Conservation (phyloP, 2,329 filamentous ascomycete species). For the Calycina marina region DNA sequence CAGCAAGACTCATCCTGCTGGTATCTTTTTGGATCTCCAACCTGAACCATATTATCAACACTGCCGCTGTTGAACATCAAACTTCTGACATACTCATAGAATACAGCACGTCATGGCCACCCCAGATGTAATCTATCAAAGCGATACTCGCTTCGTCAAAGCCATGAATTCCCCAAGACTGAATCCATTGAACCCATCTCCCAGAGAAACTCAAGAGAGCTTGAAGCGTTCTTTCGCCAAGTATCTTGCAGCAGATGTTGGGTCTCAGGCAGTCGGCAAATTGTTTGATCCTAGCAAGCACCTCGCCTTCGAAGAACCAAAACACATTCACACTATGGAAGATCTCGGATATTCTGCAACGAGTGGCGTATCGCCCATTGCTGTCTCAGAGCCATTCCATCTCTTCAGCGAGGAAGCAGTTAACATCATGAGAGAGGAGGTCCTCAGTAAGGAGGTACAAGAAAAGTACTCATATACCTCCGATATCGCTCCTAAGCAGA, state of each 20-base stretch:
- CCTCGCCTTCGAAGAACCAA: conserved; percentile 34
- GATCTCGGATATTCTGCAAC: conserved; percentile 41
- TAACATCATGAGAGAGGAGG: conserved; percentile 44
- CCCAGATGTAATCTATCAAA: conserved; percentile 13
- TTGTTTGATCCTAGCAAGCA: conserved; percentile 41
- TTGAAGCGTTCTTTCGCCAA: conserved; percentile 21
- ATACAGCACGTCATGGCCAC: conserved; percentile 14
- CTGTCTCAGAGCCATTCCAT: conserved; percentile 49
- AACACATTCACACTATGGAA: conserved; percentile 42
- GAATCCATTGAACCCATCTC: conserved; percentile 11
- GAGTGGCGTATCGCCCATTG: conserved; percentile 44
- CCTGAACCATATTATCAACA: too few species aligned
- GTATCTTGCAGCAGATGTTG: conserved; percentile 20
- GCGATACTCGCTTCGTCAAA: conserved; percentile 15
- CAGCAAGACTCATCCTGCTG: too few species aligned
- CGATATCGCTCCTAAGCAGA: conserved; percentile 39
- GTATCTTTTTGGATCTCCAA: too few species aligned
- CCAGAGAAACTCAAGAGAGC: conserved; percentile 19
- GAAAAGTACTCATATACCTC: conserved; percentile 42
- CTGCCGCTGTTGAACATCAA: too few species aligned
- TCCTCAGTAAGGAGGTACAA: conserved; percentile 41
- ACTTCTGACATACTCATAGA: neutral
- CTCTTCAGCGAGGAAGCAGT: conserved; percentile 49
- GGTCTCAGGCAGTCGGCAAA: conserved; percentile 14
- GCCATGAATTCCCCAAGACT: conserved; percentile 12